Percentiles rank a stretch among this genome's conserved stretches.
These are phyloP conservation scores for Candida pini DNA, from an alignment of 805 yeast species.

Conservation along the genomic window DNA sequence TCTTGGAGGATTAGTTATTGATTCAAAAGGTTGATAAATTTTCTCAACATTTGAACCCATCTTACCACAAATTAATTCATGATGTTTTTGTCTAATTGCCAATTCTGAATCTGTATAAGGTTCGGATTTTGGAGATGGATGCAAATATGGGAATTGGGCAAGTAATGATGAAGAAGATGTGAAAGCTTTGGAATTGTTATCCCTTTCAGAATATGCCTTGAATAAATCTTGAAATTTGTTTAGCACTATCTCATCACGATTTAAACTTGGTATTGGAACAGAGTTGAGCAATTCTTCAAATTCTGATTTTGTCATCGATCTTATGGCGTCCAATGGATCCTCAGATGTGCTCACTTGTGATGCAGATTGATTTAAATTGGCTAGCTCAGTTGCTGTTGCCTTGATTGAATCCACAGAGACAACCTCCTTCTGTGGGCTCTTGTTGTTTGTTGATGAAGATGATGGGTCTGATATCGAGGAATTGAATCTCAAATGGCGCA, in stretches of 20 bases:
- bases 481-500: too few relatives aligned
- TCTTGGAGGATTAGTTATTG: slow-evolving; percentile 52
- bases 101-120: slow-evolving; percentile 77
- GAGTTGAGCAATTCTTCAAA: slow-evolving; percentile 21
- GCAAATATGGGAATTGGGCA: slow-evolving; percentile 53
- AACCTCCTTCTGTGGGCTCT: too few relatives aligned
- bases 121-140: slow-evolving; percentile 52
- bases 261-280: slow-evolving; percentile 23
- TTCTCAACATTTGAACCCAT: slow-evolving; percentile 62
- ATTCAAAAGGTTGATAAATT: slow-evolving; percentile 66
- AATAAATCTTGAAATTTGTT: slow-evolving; percentile 23
- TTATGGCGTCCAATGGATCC: slow-evolving; percentile 9
- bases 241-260: slow-evolving; percentile 24
- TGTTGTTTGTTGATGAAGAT: too few relatives aligned
- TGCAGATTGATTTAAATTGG: too few relatives aligned
- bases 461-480: too few relatives aligned
- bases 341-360: too few relatives aligned
- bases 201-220: slow-evolving; percentile 21
- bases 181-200: slow-evolving; percentile 16
- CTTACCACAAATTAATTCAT: slow-evolving; percentile 45
- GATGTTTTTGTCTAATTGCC: slow-evolving; percentile 65
- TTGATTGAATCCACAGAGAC: too few relatives aligned
- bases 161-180: slow-evolving; percentile 22
- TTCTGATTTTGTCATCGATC: slow-evolving; percentile 19
- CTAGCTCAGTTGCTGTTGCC: too few relatives aligned